A percentile compares a stretch with the other conserved stretches of the same genome.
phyloP scores from a whole-genome alignment of 495 filamentous ascomycete genomes.

The Aspergillus sclerotioniger region DNA sequence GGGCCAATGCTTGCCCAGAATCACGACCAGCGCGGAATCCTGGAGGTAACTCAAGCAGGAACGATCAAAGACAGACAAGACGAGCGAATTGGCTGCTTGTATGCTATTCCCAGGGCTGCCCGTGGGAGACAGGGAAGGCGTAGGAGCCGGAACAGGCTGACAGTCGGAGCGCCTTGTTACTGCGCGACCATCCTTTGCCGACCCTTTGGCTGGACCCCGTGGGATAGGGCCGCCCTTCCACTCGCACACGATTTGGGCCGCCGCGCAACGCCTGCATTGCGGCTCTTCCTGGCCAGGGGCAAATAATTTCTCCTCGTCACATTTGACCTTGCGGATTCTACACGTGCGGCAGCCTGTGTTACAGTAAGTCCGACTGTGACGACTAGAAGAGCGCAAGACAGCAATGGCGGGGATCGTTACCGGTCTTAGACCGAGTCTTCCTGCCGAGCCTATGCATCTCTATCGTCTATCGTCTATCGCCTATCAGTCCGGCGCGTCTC shows the following conservation, averaged over 20 bases:
- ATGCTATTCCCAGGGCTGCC: slow-evolving; percentile 10
- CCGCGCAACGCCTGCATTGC: slow-evolving; percentile 30
- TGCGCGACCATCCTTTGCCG: neutral
- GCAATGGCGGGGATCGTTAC: slow-evolving; percentile 28
- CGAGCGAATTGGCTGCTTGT: slow-evolving; percentile 31
- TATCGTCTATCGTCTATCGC: neutral
- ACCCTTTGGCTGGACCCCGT: slow-evolving; percentile 15
- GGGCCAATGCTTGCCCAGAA: slow-evolving; percentile 38
- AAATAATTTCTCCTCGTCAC: slow-evolving; percentile 32
- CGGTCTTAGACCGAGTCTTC: slow-evolving; percentile 35
- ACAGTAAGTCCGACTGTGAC: neutral
- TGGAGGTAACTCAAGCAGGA: slow-evolving; percentile 28
- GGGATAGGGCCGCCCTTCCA: slow-evolving; percentile 33
- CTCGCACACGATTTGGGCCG: slow-evolving; percentile 30
- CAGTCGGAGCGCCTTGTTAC: neutral
- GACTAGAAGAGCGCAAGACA: neutral
- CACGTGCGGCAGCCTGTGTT: slow-evolving; percentile 34
- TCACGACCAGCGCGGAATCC: slow-evolving; percentile 30
- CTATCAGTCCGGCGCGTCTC: slow-evolving; percentile 5
- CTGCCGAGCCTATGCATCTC: slow-evolving; percentile 25
- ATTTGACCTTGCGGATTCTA: slow-evolving; percentile 36
- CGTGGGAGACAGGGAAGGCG: slow-evolving; percentile 10
- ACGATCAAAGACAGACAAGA: slow-evolving; percentile 28
- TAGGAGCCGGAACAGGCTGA: neutral
- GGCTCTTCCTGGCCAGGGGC: slow-evolving; percentile 27